phyloP scores from a whole-genome alignment of 2,329 filamentous ascomycete genomes.

The Verticillium tricorpus region DNA sequence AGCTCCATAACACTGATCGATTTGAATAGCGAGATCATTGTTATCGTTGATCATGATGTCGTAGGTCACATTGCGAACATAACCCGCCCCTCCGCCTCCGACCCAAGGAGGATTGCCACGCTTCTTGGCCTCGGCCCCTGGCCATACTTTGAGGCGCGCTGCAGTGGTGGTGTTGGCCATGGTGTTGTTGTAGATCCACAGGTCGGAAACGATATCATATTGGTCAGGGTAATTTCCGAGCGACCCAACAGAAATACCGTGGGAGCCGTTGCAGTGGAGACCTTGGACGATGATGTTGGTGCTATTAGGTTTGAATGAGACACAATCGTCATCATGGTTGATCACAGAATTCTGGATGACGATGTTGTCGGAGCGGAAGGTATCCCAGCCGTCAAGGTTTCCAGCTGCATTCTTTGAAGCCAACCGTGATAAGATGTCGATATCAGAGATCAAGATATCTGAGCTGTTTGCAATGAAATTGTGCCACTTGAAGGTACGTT shows the following conservation, averaged over 20 bases:
- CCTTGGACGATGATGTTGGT: constrained; percentile 66
- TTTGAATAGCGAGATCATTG: constrained; percentile 44
- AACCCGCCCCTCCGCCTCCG: constrained; percentile 57
- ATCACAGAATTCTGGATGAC: constrained; percentile 63
- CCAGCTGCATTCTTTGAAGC: constrained; percentile 24
- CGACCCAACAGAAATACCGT: constrained; percentile 69
- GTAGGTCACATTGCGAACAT: constrained; percentile 64
- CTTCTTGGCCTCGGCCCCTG: constrained; percentile 38
- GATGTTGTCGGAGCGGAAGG: constrained; percentile 55
- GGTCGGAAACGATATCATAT: constrained; percentile 63
- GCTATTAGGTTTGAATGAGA: constrained; percentile 73
- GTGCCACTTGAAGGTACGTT: constrained; percentile 22
- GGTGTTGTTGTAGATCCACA: constrained; percentile 57
- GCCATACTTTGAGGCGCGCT: constrained; percentile 72
- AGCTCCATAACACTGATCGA: constrained; percentile 7
- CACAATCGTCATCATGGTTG: constrained; percentile 65
- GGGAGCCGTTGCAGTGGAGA: constrained; percentile 62
- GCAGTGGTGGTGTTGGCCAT: constrained; percentile 59
- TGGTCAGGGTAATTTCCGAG: constrained; percentile 62
- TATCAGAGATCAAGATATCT: constrained; percentile 58
- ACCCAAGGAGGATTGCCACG: constrained; percentile 40
- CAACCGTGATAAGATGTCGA: constrained; percentile 39
- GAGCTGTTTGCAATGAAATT: constrained; percentile 62
- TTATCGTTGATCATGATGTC: constrained; percentile 56
- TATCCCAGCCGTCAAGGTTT: constrained; percentile 64